Evolutionary conservation across 2,329 filamentous ascomycete species (phyloP), one percentile per base, ranked within the genome.

Genomic region (Raffaelea arxii): DNA sequence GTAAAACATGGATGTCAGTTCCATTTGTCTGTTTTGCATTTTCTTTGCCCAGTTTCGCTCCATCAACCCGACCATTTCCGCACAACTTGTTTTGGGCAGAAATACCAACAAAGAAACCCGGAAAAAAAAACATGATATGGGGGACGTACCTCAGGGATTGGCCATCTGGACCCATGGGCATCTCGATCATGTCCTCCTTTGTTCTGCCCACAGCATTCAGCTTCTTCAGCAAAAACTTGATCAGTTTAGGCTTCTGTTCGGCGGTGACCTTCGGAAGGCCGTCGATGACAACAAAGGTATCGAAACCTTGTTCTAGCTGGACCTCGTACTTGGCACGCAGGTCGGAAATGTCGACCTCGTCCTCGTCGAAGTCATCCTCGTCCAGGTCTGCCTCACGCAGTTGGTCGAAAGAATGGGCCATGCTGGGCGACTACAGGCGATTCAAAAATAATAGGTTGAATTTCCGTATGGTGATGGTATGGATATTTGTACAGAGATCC

Each of bases 221-320:
- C 74, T 94, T 96, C 72, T 90, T 88, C 66, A 94, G 72, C 69
- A 98, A 73, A 68, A 97, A 97, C 70, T 97, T 97, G 67, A 95
- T 75, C 51, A 98, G 80, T 75, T 95, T 97, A 50, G 86, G 80
- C 72, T 89, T 91, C 73, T 86, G 90, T 43, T 92, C 91, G 65
- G 90, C 87, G 49, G 75, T 87, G 54, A 98, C 91, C 54, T 84
- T 72, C 55, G 92, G 92, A 38, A 98, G 80, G 55, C 92, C 92
- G 66, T 98, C 92, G 63, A 97, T 79, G 52, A 97, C 90, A 54
- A 98, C 86, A 62, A 98, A 98, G 54, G 89, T 85, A 65, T 98
- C 92, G 59, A 96, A 84, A 49, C 92, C 92, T 67, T 94, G 87
- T 66, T 98, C 92, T 55, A 97, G 76, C 64, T 91, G 87, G 53